phyloP scores from a whole-genome alignment of 805 yeast species.

The Nakazawaea ambrosiae region DNA sequence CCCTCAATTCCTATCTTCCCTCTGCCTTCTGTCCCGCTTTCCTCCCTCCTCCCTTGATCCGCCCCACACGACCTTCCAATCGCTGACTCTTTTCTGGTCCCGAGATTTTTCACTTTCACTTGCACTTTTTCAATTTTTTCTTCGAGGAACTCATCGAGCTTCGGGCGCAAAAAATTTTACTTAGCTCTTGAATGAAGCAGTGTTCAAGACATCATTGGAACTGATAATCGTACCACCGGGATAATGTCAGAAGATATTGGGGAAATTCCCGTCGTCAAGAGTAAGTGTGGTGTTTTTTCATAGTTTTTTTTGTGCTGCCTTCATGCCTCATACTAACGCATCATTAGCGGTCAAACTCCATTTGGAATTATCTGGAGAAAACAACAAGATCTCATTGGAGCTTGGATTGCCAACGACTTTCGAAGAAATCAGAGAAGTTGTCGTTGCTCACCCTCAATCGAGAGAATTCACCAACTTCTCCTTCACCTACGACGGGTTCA shows the following conservation, averaged over 20 bases:
- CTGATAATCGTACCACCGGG: too few relatives aligned
- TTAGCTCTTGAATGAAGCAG: too few relatives aligned
- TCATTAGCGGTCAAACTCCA: slow-evolving; percentile 16
- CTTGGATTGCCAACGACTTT: slow-evolving; percentile 35
- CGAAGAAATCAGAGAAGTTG: slow-evolving; percentile 49
- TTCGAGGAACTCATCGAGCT: too few relatives aligned
- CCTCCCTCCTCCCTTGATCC: too few relatives aligned
- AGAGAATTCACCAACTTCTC: slow-evolving; percentile 56
- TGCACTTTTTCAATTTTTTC: too few relatives aligned
- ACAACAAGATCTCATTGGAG: slow-evolving; percentile 19
- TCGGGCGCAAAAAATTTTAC: too few relatives aligned
- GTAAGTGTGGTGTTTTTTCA: neutral
- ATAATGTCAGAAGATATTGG: slow-evolving; percentile 3
- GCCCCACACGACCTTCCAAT: too few relatives aligned
- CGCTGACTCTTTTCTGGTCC: too few relatives aligned
- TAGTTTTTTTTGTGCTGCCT: neutral
- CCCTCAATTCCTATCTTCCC: too few relatives aligned
- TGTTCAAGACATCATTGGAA: too few relatives aligned
- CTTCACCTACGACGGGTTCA: slow-evolving; percentile 30
- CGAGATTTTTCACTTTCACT: too few relatives aligned
- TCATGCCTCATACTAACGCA: neutral
- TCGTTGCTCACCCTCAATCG: slow-evolving; percentile 50
- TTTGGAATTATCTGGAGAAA: slow-evolving; percentile 20
- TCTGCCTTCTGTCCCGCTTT: too few relatives aligned
- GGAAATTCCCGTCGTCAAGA: neutral